Evolutionary conservation across 169 alveolate genomes (phyloP).

Genomic region (Eimeria brunetti): DNA sequence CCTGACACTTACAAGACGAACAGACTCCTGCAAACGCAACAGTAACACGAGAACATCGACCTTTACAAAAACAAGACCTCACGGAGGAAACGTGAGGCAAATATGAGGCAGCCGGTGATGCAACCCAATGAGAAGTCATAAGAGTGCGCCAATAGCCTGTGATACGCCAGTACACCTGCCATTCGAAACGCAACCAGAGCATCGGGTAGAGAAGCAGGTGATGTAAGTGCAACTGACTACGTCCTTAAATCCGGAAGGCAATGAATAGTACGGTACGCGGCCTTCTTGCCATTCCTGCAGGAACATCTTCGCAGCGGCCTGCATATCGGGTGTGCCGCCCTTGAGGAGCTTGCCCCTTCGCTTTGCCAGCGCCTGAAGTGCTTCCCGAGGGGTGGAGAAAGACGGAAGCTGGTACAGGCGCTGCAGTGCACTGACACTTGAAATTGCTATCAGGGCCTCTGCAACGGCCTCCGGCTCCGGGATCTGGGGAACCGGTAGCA

Average conservation of each 20-base stretch:
- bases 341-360: constrained; percentile 89
- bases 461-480: constrained; percentile 94
- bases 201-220: background rate
- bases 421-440: constrained; percentile 84
- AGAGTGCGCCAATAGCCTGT: background rate
- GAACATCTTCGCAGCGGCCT: constrained; percentile 93
- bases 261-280: constrained; percentile 90
- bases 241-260: constrained; percentile 88
- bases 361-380: constrained; percentile 85
- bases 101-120: background rate
- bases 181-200: background rate
- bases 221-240: background rate
- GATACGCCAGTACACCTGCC: background rate
- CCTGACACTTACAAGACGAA: constrained; percentile 17
- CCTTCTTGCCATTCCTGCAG: constrained; percentile 94
- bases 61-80: background rate
- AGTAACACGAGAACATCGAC: background rate
- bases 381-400: constrained; percentile 84
- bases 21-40: constrained; percentile 32
- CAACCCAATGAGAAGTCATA: background rate
- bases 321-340: constrained; percentile 94
- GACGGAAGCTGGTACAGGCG: constrained; percentile 88
- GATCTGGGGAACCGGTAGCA: constrained; percentile 92
- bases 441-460: constrained; percentile 87
- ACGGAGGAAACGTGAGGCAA: background rate